Evolutionary conservation across 805 yeast genomes (phyloP).

Genomic region (Blastobotrys peoriensis): DNA sequence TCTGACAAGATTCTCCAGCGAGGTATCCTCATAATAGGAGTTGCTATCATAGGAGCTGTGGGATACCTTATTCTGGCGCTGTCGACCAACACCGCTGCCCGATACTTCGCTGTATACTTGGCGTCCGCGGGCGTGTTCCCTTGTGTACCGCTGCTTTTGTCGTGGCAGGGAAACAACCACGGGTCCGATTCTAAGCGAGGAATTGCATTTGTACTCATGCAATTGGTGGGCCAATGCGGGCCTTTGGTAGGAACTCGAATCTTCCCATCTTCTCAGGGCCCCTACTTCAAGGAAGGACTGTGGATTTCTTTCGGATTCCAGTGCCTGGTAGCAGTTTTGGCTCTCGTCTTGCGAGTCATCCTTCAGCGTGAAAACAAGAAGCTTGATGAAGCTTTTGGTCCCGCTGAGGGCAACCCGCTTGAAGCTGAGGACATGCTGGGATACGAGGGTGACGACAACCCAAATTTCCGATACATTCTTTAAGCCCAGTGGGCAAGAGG

Average conservation of each 20-base stretch:
- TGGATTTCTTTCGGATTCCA: conserved; percentile 20
- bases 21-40: conserved; percentile 17
- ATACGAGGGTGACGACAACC: conserved; percentile 11
- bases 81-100: conserved; percentile 19
- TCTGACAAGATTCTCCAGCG: conserved; percentile 35
- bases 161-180: conserved; percentile 25
- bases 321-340: conserved; percentile 11
- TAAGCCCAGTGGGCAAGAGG: no score
- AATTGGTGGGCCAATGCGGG: conserved; percentile 28
- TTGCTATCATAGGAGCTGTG: conserved; percentile 15
- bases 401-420: conserved; percentile 7
- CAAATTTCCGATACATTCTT: conserved; percentile 17
- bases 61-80: conserved; percentile 24
- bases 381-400: conserved; percentile 16
- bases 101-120: conserved; percentile 27
- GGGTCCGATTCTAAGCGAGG: conserved; percentile 27
- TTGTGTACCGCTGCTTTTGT: conserved; percentile 19
- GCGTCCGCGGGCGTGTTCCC: conserved; percentile 23
- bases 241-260: conserved; percentile 27
- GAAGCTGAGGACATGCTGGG: conserved; percentile 3
- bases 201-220: conserved; percentile 25
- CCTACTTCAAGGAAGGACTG: conserved; percentile 19
- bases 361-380: conserved; percentile 13
- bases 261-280: conserved; percentile 19
- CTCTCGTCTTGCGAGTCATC: conserved; percentile 12